Evolutionary conservation across 2,329 filamentous ascomycete genomes (phyloP).

Genomic region (Penicillium sp.): DNA sequence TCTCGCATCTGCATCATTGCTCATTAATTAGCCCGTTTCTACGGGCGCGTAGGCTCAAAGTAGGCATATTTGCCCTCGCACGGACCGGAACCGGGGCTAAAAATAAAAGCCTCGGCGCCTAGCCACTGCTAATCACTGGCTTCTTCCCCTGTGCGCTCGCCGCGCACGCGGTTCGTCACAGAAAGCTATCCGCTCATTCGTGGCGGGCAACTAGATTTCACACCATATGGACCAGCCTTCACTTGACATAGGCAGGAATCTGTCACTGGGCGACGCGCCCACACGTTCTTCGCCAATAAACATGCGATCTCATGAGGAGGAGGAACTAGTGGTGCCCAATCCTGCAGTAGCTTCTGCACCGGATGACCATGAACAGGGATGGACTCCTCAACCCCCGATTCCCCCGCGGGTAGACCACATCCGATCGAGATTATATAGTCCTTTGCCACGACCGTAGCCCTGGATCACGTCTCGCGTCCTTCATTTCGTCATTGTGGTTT

Average conservation of each 20-base stretch:
- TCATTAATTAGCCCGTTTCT: constrained; percentile 5
- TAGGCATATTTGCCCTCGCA: constrained; percentile 12
- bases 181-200: constrained; percentile 12
- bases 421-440: constrained; percentile 31
- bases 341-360: constrained; percentile 33
- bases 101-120: constrained; percentile 32
- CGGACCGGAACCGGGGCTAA: constrained; percentile 24
- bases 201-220: constrained; percentile 1
- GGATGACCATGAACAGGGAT: constrained; percentile 17
- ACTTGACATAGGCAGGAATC: constrained; percentile 5
- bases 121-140: constrained; percentile 22
- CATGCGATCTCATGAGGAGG: background rate
- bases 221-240: constrained; percentile 1
- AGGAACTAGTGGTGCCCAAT: constrained; percentile 26
- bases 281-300: constrained; percentile 17
- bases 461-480: constrained; percentile 25
- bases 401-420: constrained; percentile 17
- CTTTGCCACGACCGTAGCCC: constrained; percentile 23
- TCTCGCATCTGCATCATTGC: constrained; percentile 1
- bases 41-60: constrained; percentile 1
- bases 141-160: constrained; percentile 10
- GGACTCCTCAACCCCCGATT: constrained; percentile 9
- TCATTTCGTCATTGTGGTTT: constrained; percentile 25
- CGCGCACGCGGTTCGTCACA: constrained; percentile 24
- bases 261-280: constrained; percentile 23